phyloP scores from a whole-genome alignment of 2,329 filamentous ascomycete genomes.

The Hypoxylon sp. region DNA sequence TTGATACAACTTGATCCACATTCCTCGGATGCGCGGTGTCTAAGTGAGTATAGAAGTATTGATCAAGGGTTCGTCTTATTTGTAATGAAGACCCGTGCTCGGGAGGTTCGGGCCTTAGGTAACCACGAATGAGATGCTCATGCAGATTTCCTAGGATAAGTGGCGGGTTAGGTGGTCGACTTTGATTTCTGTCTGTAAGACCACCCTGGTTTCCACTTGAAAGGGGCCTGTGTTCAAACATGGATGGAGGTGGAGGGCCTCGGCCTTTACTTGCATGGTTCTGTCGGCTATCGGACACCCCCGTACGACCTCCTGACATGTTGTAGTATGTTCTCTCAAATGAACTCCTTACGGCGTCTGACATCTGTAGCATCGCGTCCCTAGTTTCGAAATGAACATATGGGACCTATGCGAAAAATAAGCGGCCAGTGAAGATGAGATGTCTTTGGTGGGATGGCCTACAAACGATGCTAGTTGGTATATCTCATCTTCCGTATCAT shows the following conservation, averaged over 20 bases:
- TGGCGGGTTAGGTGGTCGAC: not conserved
- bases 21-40: conserved; percentile 2
- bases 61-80: conserved; percentile 11
- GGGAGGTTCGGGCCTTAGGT: not conserved
- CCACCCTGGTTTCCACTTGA: not conserved
- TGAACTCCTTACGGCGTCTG: not conserved
- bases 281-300: not conserved
- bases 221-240: not conserved
- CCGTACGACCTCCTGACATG: not conserved
- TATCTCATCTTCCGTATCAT: not conserved
- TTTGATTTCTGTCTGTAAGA: not conserved
- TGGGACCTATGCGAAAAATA: not conserved
- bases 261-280: not conserved
- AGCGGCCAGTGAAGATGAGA: not conserved
- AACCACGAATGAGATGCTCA: conserved; percentile 6
- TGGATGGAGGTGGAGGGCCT: not conserved
- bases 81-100: conserved; percentile 2
- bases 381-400: conserved; percentile 4
- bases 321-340: not conserved
- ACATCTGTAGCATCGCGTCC: not conserved
- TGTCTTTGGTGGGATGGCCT: not conserved
- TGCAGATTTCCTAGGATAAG: conserved; percentile 1
- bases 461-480: conserved; percentile 10
- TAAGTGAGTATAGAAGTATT: conserved; percentile 13
- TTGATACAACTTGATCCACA: conserved; percentile 7